Percentiles rank a stretch among this genome's conserved stretches.
Evolutionary conservation across 345 rosid species (phyloP).

Genomic region (Corchorus capsularis): DNA sequence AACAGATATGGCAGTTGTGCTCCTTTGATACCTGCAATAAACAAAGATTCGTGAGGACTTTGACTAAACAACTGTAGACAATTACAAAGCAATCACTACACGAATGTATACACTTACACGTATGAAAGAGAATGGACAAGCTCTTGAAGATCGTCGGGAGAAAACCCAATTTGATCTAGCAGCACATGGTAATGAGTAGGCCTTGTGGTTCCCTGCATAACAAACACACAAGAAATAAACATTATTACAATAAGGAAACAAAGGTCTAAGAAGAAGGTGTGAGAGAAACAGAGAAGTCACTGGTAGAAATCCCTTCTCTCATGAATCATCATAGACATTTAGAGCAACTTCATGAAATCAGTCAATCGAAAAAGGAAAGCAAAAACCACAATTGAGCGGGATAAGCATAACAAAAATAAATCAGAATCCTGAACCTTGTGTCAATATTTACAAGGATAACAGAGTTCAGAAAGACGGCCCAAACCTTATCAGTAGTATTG

Average conservation of each 20-base stretch:
- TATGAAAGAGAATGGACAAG: constrained; percentile 74
- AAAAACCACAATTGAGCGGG: too few relatives aligned
- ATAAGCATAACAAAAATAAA: too few relatives aligned
- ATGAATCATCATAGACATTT: neutral
- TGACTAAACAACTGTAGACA: neutral
- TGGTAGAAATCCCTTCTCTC: neutral
- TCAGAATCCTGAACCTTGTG: too few relatives aligned
- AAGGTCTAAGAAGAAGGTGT: neutral
- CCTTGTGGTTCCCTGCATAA: constrained; percentile 64
- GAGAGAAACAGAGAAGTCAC: neutral
- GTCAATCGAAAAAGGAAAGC: too few relatives aligned
- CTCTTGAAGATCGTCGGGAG: constrained; percentile 70
- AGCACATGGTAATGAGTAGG: constrained; percentile 80
- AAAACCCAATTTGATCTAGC: constrained; percentile 63
- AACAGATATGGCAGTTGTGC: constrained; percentile 87
- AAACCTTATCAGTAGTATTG: too few relatives aligned
- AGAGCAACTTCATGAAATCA: too few relatives aligned
- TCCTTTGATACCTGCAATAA: constrained; percentile 73
- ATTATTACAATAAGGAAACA: neutral
- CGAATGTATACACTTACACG: constrained; percentile 43
- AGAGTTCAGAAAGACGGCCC: too few relatives aligned
- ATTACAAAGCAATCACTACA: neutral
- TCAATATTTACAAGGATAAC: too few relatives aligned
- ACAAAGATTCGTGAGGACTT: neutral
- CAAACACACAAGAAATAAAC: neutral